Evolutionary conservation across 306 rosid genomes (phyloP).

Genomic region (Prunus fruticosa): DNA sequence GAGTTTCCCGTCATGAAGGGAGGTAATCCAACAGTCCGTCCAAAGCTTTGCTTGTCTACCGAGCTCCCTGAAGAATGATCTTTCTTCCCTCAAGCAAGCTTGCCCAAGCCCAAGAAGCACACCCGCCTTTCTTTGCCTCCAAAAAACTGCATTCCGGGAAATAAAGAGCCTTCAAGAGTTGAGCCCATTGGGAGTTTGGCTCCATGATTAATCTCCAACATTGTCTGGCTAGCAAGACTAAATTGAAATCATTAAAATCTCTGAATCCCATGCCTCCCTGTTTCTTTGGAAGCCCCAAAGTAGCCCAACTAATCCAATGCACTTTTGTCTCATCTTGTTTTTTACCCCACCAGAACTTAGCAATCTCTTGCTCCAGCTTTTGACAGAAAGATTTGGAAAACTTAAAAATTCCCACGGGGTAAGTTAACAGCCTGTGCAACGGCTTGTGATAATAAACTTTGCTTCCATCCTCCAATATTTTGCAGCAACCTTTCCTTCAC

Average conservation of each 20-base stretch:
- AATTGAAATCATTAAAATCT: background rate
- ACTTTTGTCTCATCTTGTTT: background rate
- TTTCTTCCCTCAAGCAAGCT: background rate
- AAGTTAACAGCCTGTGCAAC: no score
- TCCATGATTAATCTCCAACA: background rate
- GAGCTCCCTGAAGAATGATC: background rate
- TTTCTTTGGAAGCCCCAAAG: background rate
- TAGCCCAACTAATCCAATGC: background rate
- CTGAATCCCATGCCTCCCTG: background rate
- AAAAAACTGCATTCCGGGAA: background rate
- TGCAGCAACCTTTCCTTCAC: no score
- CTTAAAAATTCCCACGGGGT: no score
- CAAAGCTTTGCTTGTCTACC: rapidly evolving
- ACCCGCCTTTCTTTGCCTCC: background rate
- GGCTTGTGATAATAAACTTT: no score
- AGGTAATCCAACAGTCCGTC: background rate
- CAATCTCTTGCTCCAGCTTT: no score
- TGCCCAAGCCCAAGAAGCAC: background rate
- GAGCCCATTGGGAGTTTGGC: background rate
- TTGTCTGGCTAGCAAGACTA: background rate
- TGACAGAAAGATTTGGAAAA: no score
- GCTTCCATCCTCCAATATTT: no score
- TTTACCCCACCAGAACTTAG: background rate
- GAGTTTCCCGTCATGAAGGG: no score
- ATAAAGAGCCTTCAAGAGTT: background rate